Evolutionary conservation across 2,329 filamentous ascomycete species (phyloP), one percentile per base, ranked within the genome.

Genomic region (Aplosporella prunicola): DNA sequence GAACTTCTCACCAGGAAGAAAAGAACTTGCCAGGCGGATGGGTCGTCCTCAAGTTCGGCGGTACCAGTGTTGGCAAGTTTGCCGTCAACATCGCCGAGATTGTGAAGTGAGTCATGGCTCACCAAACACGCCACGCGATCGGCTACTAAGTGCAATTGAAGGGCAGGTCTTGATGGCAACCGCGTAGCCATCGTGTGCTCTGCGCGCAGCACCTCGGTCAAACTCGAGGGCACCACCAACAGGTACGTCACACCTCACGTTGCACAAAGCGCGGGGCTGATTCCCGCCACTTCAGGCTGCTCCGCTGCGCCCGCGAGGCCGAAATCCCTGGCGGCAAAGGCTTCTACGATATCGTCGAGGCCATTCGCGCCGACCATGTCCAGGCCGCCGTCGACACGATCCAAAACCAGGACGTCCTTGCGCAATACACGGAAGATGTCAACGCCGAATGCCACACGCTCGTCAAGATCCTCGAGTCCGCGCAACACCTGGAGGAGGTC

Each of bases 31-130:
- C 67, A 9, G 66, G 66, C 23, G 67, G 66, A 26, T 94, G 87
- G 88, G 72, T 93, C 20, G 82, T 95, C 34, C 87, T 94, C 60
- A 95, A 95, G 63, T 94, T 93, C 60, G 88, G 88, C 45, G 89
- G 89, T 35, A 98, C 89, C 35, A 93, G 85, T 56, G 83, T 96
- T 35, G 91, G 89, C 51, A 96, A 96, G 64, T 94, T 93, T 52
- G 80, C 88, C 35, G 72, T 64, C 47, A 62, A 65, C 46, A 70
- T 71, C 52, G 66, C 64, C 42, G 60, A 82, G 51, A 85, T 89
- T 55, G 74, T 88, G 45, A 54, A 63, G 64, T 67, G 52, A 52
- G 58, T 52, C 17, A 9, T 14, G 20, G 67, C 71, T 75, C 62
- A 57, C 61, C 39, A 45, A 58, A 51, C 25, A 7, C 9, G 20